A percentile compares a stretch with the other conserved stretches of the same genome.
Conservation (phyloP, 148 eudicot species). For the Talinum fruticosum region DNA sequence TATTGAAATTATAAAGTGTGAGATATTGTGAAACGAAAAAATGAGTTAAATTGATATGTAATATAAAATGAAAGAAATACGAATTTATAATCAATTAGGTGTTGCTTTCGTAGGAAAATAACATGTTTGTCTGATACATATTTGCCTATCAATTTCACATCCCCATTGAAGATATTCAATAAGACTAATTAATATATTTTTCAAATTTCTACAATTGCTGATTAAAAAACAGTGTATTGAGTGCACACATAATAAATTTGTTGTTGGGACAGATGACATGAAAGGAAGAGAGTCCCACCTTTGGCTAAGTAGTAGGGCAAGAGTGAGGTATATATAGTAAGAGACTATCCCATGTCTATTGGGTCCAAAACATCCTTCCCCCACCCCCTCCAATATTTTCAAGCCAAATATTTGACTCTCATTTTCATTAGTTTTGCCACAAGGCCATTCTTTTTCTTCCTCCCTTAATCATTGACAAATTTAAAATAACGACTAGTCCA, state of each 20-base stretch:
- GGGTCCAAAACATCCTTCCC: background rate
- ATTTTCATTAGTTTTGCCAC: background rate
- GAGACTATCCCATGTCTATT: background rate
- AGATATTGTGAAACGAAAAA: too few species aligned
- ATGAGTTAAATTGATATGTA: too few species aligned
- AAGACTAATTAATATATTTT: background rate
- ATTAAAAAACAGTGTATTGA: background rate
- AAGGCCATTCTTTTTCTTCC: background rate
- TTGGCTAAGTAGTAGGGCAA: background rate
- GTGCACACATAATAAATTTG: background rate
- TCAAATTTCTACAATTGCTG: background rate
- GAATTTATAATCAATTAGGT: too few species aligned
- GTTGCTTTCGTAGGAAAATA: too few species aligned
- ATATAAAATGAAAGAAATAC: too few species aligned
- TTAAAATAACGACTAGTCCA: too few species aligned
- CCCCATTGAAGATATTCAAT: background rate
- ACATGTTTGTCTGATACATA: too few species aligned
- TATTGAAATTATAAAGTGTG: too few species aligned
- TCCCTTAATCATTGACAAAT: too few species aligned
- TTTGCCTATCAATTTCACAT: too few species aligned
- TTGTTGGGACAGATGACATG: background rate
- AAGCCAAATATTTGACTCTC: background rate
- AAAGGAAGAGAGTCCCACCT: background rate
- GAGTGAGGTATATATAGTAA: background rate
- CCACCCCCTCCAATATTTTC: background rate